Evolutionary conservation across 73 alveolate species (phyloP).

Genomic region (Stentor roeselii): DNA sequence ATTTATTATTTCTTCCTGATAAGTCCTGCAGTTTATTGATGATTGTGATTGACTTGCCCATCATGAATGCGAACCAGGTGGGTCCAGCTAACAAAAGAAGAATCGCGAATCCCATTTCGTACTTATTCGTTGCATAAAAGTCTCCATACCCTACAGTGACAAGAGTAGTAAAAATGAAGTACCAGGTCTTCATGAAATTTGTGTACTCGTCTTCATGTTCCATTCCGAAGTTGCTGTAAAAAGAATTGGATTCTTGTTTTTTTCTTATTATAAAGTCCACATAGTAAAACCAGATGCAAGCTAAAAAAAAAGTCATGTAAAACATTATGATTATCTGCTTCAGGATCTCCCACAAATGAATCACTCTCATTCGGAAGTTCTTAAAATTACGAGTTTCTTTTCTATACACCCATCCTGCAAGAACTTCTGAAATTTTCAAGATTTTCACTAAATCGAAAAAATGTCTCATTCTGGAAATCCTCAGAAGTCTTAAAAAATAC

Average conservation of each 20-base stretch:
- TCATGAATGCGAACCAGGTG: not conserved
- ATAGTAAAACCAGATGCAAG: not conserved
- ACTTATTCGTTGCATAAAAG: slow-evolving; percentile 18
- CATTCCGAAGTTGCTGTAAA: too few species aligned
- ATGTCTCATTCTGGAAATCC: not conserved
- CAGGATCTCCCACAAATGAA: not conserved
- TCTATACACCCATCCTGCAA: not conserved
- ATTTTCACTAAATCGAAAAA: not conserved
- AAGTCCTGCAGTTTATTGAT: not conserved
- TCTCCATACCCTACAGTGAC: slow-evolving; percentile 34
- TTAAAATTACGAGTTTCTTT: not conserved
- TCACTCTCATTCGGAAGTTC: not conserved
- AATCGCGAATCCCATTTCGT: not conserved
- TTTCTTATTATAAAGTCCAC: not conserved
- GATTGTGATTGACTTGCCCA: not conserved
- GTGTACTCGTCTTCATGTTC: not conserved
- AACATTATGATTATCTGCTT: too few species aligned
- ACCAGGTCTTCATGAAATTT: not conserved
- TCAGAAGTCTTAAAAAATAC: not conserved
- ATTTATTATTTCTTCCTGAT: not conserved
- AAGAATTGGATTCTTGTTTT: not conserved
- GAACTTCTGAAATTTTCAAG: not conserved
- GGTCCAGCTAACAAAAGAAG: not conserved
- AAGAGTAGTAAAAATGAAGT: not conserved
- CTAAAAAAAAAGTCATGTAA: not conserved